Conservation (phyloP, 768 basidiomycete species). For the Sarcodon sp. region DNA sequence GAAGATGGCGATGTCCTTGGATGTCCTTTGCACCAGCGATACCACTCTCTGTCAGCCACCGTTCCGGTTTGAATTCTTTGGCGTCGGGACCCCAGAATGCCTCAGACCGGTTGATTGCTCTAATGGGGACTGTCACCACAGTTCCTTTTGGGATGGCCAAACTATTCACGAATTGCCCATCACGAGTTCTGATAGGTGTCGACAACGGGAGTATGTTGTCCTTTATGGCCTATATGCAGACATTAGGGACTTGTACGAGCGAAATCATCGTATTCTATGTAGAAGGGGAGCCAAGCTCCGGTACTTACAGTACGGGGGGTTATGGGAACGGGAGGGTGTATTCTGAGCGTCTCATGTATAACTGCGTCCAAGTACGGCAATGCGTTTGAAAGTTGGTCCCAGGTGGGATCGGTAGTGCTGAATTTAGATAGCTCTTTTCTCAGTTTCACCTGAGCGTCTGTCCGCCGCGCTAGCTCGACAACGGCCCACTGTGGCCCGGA, state of each 20-base stretch:
- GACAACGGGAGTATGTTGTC: slow-evolving; percentile 28
- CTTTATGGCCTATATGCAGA: slow-evolving; percentile 18
- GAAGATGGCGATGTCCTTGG: slow-evolving; percentile 24
- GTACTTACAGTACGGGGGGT: slow-evolving; percentile 25
- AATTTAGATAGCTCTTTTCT: slow-evolving; percentile 33
- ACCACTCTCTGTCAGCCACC: slow-evolving; percentile 24
- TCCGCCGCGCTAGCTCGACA: slow-evolving; percentile 36
- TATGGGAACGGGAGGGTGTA: slow-evolving; percentile 36
- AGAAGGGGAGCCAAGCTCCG: too few species aligned
- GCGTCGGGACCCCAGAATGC: slow-evolving; percentile 32
- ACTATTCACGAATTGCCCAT: slow-evolving; percentile 24
- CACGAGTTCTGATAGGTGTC: slow-evolving; percentile 15
- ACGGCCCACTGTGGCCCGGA: slow-evolving; percentile 30
- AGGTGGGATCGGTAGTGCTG: slow-evolving; percentile 36
- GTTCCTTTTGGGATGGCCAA: slow-evolving; percentile 30
- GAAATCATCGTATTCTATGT: too few species aligned
- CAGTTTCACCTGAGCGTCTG: slow-evolving; percentile 31
- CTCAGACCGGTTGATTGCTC: slow-evolving; percentile 25
- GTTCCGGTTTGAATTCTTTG: slow-evolving; percentile 27
- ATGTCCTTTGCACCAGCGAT: slow-evolving; percentile 19
- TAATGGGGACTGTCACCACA: slow-evolving; percentile 22
- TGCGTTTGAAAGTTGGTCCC: slow-evolving; percentile 50
- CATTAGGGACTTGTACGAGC: too few species aligned
- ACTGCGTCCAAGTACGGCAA: slow-evolving; percentile 63
- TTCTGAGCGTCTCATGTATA: slow-evolving; percentile 44